Base-by-base conservation (phyloP, 2,329 filamentous ascomycete species). In the Cladosporium sp. region DNA sequence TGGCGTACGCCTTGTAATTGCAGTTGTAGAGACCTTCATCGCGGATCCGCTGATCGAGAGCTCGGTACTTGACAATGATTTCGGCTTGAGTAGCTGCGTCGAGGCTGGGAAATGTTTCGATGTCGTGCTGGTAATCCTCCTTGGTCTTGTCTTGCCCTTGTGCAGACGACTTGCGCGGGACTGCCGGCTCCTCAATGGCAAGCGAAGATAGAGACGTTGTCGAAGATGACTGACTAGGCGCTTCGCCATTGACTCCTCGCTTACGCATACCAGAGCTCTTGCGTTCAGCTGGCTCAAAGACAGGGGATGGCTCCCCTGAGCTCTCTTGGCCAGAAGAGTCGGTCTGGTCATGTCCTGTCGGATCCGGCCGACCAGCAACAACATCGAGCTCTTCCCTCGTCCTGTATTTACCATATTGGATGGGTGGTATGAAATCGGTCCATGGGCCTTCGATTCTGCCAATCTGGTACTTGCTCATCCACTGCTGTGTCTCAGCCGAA, bases 401-500 rank as follows among this genome's bases (percentile, higher is more conserved):
- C 57, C 85, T 80, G 68, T 91, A 95, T 52, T 78, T 77, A 37
- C 92, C 92, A 51, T 90, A 91, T 69, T 97, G 92, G 47, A 97
- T 92, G 0, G 93, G 92, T 4, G 93, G 91, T 6, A 88, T 63
- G 65, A 96, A 95, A 68, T 96, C 96, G 55, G 75, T 73, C 93
- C 93, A 99, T 54, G 73, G 75, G 24, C 89, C 88, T 64, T 93
- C 80, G 52, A 95, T 82, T 56, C 78, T 80, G 39, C 93, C 93
- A 62, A 97, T 89, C 56, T 88, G 83, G 66, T 91, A 97, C 56
- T 80, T 81, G 53, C 81, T 71, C 89, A 96, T 96, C 60, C 82
- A 81, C 52, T 82, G 69, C 60, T 82, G 82, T 13, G 93, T 85
- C 64, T 91, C 86, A 37, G 73, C 60, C 1, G 92, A 96, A 69